Evolutionary conservation across 495 filamentous ascomycete species (phyloP).

Genomic region (Rostrohypoxylon terebratum): DNA sequence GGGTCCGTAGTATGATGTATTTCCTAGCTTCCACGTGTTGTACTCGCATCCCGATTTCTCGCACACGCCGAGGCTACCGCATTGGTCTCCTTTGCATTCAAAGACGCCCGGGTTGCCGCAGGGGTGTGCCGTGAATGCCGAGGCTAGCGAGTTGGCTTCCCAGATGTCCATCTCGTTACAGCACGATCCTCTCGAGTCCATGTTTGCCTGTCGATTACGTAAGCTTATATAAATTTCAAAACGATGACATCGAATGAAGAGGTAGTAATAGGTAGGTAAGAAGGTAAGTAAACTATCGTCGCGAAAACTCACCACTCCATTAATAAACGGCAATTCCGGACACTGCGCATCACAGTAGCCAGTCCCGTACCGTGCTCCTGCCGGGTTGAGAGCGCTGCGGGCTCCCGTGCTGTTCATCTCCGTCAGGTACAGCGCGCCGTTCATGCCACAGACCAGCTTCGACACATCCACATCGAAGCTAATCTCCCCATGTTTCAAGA

Average conservation of each 20-base stretch:
- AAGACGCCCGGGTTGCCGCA: slow-evolving; percentile 66
- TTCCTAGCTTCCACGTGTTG: slow-evolving; percentile 48
- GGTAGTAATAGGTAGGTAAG: not conserved
- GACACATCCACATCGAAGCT: slow-evolving; percentile 76
- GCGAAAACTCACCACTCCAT: slow-evolving; percentile 62
- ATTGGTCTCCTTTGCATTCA: slow-evolving; percentile 63
- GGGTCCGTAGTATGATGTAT: slow-evolving; percentile 71
- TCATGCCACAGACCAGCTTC: slow-evolving; percentile 74
- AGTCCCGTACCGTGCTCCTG: slow-evolving; percentile 77
- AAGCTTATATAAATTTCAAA: slow-evolving; percentile 3
- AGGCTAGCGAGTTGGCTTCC: slow-evolving; percentile 74
- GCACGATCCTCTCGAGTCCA: slow-evolving; percentile 70
- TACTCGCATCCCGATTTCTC: slow-evolving; percentile 53
- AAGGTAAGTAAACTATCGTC: not conserved
- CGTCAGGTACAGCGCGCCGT: slow-evolving; percentile 77
- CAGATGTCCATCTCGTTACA: slow-evolving; percentile 80
- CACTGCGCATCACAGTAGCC: slow-evolving; percentile 84
- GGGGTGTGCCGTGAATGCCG: slow-evolving; percentile 71
- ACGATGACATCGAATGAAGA: no score
- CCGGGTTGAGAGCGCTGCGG: slow-evolving; percentile 67
- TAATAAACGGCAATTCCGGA: slow-evolving; percentile 73
- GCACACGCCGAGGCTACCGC: slow-evolving; percentile 58
- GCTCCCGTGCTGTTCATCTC: slow-evolving; percentile 75
- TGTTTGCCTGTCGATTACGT: slow-evolving; percentile 60
- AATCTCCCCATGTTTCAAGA: slow-evolving; percentile 71